Evolutionary conservation across 1,284 basidiomycete species (phyloP), one percentile per base, ranked within the genome.

Genomic region (Trichosporon coremiiforme): DNA sequence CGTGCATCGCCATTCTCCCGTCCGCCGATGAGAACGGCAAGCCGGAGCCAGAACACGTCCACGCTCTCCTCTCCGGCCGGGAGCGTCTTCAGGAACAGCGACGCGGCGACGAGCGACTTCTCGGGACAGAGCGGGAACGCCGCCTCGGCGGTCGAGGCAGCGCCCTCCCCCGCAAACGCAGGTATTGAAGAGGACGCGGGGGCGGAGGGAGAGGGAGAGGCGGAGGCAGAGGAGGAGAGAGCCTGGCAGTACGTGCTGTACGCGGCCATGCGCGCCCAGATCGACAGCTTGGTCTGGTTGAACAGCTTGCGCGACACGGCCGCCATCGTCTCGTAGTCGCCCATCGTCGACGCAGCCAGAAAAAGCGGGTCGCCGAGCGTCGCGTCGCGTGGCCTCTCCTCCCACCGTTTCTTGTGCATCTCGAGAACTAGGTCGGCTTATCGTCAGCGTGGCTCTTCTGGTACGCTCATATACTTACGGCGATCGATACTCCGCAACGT

Each of bases 361-460:
- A 80, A 78, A n/a, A 80, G 77, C 71, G 81, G 78, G 72, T 81
- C 77, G 0, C 77, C 78, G 2, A 79, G 62, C 47, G 78, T 75
- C 1, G 64, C 31, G 12, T 72, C 55, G 29, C 74, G 70, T 1
- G 79, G 78, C 15, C 67, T 69, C 25, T 70, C 66, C 1, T 73
- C 74, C 75, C 76, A 78, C 6, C 77, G 64, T 4, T 70, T 70
- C 47, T 75, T 65, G 68, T 79, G 77, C 47, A 80, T 65, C 17
- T 75, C 67, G 20, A 79, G 69, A 0, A 75, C 73, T 45, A 81
- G 71, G 68, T 80, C 81, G 35, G 70, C 80, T 82, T 68, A 6
- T 79, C 77, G 38, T 66, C 41, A 36, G 65, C 57, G 62, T 15
- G 47, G 31, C 35, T n/a, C 2, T 66, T 65, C 7, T 75, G 65